A percentile compares a stretch with the other conserved stretches of the same genome.
Conservation (phyloP, 345 rosid genomes). For the Litchi chinensis region DNA sequence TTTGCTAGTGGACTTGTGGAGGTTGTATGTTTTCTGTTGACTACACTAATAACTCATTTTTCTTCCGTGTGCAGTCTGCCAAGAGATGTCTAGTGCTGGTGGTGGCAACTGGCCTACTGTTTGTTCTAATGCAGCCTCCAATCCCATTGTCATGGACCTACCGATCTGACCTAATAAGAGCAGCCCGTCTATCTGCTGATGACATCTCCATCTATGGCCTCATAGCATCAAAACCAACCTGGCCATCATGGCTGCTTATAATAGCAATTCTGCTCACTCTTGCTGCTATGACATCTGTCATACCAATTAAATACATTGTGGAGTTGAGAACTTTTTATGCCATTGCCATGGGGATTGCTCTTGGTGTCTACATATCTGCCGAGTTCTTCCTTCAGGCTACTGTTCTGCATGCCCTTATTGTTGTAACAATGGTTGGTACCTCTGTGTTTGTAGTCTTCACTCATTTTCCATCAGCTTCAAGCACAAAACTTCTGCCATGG, state of each 20-base stretch:
- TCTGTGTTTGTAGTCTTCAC: constrained; percentile 93
- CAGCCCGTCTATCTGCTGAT: constrained; percentile 92
- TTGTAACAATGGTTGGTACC: constrained; percentile 84
- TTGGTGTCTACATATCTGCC: constrained; percentile 94
- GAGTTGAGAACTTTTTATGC: constrained; percentile 85
- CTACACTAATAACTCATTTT: constrained; percentile 8
- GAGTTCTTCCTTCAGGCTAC: constrained; percentile 97
- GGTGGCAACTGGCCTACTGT: constrained; percentile 85
- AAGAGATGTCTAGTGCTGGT: constrained; percentile 88
- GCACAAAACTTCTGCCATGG: constrained; percentile 97
- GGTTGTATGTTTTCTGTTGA: not conserved
- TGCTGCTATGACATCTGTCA: constrained; percentile 81
- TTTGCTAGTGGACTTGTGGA: not conserved
- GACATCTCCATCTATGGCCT: constrained; percentile 96
- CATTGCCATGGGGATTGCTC: constrained; percentile 82
- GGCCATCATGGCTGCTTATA: constrained; percentile 99
- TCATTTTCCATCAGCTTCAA: constrained; percentile 96
- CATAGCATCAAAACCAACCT: constrained; percentile 89
- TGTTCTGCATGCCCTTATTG: constrained; percentile 77
- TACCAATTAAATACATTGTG: constrained; percentile 85
- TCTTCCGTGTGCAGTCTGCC: constrained; percentile 64
- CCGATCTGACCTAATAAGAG: constrained; percentile 74
- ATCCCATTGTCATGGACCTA: constrained; percentile 85
- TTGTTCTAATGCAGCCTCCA: constrained; percentile 96
- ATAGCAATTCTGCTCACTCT: constrained; percentile 79